Conservation (phyloP, 805 yeast genomes). For the Ogataea naganishii region DNA sequence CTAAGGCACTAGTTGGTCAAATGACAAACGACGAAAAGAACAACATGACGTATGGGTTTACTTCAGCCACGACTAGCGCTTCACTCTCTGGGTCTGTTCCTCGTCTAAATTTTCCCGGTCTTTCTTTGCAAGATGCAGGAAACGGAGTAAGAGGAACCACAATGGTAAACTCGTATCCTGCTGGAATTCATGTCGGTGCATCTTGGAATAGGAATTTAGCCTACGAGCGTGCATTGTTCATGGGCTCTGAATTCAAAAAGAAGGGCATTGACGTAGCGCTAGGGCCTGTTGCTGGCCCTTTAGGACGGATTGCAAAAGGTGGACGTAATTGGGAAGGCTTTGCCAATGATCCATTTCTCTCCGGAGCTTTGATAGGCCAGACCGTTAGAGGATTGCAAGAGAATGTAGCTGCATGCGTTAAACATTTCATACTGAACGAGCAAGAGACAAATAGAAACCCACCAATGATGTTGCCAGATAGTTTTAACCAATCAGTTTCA, state of each 20-base stretch:
- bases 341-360: constrained; percentile 53
- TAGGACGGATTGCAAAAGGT: constrained; percentile 53
- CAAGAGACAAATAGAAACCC: constrained; percentile 53
- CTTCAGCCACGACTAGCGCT: constrained; percentile 1
- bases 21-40: constrained; percentile 53
- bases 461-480: constrained; percentile 31
- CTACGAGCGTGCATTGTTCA: constrained; percentile 44
- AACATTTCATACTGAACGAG: constrained; percentile 52
- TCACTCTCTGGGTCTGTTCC: constrained; percentile 56
- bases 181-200: constrained; percentile 50
- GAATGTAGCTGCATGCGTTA: constrained; percentile 49
- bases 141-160: constrained; percentile 52
- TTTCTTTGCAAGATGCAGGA: constrained; percentile 59
- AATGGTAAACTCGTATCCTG: constrained; percentile 46
- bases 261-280: constrained; percentile 49
- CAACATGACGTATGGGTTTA: constrained; percentile 46
- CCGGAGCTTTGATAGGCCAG: constrained; percentile 44
- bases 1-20: constrained; percentile 43
- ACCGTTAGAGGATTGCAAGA: constrained; percentile 51
- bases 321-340: constrained; percentile 62
- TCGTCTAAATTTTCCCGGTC: constrained; percentile 42
- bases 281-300: constrained; percentile 54
- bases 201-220: constrained; percentile 47
- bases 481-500: constrained; percentile 36
- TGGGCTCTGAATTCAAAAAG: constrained; percentile 44